Evolutionary conservation across 306 rosid genomes (phyloP).

Genomic region (Vachellia collinsii): DNA sequence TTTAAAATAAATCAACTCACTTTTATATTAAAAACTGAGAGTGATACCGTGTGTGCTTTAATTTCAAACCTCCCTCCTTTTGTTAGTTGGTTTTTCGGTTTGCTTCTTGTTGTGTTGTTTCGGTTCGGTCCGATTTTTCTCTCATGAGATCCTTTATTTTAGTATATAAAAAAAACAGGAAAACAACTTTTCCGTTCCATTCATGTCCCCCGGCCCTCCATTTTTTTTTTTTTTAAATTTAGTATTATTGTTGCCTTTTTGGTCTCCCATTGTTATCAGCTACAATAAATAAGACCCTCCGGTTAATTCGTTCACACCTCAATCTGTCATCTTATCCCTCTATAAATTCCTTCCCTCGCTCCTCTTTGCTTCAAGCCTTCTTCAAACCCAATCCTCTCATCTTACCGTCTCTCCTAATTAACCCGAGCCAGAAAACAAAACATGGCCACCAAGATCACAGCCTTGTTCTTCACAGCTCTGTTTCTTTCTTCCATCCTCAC

Average conservation of each 20-base stretch:
- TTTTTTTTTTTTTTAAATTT: not conserved
- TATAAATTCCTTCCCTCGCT: not conserved
- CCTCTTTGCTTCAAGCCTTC: conserved; percentile 17
- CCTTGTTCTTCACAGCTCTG: conserved; percentile 40
- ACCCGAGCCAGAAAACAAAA: conserved; percentile 3
- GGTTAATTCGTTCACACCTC: conserved; percentile 37
- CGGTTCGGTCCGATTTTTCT: not conserved
- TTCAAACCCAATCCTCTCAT: conserved; percentile 1
- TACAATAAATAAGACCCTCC: conserved; percentile 22
- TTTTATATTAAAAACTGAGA: too few species aligned
- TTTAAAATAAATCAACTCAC: too few species aligned
- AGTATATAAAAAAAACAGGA: not conserved
- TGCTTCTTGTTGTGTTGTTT: not conserved
- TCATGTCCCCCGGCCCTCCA: not conserved
- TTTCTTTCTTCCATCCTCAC: conserved; percentile 39
- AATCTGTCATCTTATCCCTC: not conserved
- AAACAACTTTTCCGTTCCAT: not conserved
- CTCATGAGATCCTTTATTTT: not conserved
- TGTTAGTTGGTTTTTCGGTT: conserved; percentile 6
- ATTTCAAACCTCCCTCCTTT: not conserved
- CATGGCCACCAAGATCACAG: conserved; percentile 37
- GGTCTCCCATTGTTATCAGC: not conserved
- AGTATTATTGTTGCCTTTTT: not conserved
- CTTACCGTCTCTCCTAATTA: not conserved
- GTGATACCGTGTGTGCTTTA: too few species aligned